These are phyloP conservation scores for Hyaloscypha hepaticicola DNA, from an alignment of 495 filamentous ascomycete genomes.

Conservation along the genomic window DNA sequence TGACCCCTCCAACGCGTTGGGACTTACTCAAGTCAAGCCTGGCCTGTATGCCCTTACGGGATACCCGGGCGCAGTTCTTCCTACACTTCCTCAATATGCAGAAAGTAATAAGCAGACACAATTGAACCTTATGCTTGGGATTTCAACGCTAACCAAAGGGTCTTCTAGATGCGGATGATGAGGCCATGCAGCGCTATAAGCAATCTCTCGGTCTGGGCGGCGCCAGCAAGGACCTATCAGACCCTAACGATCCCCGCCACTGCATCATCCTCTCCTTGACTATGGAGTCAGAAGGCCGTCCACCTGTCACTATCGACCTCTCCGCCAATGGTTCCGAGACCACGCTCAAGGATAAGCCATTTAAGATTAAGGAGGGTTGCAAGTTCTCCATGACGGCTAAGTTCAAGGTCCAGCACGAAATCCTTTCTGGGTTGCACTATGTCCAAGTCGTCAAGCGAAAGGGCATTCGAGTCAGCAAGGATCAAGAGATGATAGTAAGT, in stretches of 20 bases:
- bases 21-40: no score
- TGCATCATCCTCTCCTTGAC: constrained; percentile 90
- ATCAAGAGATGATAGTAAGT: constrained; percentile 93
- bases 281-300: constrained; percentile 74
- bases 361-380: constrained; percentile 94
- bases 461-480: constrained; percentile 80
- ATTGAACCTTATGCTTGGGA: no score
- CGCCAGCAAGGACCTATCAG: constrained; percentile 52
- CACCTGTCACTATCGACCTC: constrained; percentile 84
- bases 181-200: constrained; percentile 96
- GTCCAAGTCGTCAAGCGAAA: constrained; percentile 88
- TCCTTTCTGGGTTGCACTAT: constrained; percentile 92
- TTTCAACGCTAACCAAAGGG: background rate
- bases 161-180: constrained; percentile 65
- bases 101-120: no score
- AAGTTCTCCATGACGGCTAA: constrained; percentile 88
- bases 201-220: constrained; percentile 84
- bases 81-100: no score
- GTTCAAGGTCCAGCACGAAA: constrained; percentile 95
- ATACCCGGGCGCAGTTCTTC: no score
- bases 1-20: no score
- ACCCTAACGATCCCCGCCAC: constrained; percentile 75
- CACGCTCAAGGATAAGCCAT: constrained; percentile 79
- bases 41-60: no score
- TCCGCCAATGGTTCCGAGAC: constrained; percentile 59